phyloP scores from a whole-genome alignment of 73 alveolate species.

The Paramecium pentaurelia region DNA sequence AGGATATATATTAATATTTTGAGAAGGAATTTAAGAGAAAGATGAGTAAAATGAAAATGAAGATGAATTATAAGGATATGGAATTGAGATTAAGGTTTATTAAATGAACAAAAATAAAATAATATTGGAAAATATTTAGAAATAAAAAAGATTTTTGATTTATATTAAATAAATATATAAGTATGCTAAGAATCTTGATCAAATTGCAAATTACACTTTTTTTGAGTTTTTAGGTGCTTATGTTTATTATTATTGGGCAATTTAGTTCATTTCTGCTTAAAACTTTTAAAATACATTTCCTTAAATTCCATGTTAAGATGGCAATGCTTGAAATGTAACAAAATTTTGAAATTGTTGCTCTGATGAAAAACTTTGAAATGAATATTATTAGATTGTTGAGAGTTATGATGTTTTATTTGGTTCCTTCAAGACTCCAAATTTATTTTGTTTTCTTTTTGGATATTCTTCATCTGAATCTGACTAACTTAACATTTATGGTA shows the following conservation, averaged over 20 bases:
- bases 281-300: neutral
- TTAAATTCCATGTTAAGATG: neutral
- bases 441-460: neutral
- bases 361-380: slow-evolving; percentile 13
- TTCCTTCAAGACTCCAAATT: neutral
- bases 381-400: neutral
- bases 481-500: neutral
- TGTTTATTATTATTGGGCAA: neutral
- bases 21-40: neutral
- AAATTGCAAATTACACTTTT: neutral
- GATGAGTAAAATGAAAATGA: neutral
- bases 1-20: neutral
- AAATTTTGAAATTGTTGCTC: slow-evolving; percentile 3
- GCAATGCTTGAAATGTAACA: slow-evolving; percentile 30
- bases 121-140: neutral
- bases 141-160: neutral
- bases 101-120: neutral
- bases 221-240: neutral
- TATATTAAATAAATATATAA: neutral
- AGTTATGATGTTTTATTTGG: neutral
- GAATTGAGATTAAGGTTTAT: neutral
- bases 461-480: slow-evolving; percentile 40
- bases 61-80: too few species aligned
- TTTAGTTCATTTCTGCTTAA: neutral
- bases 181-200: neutral